These are phyloP conservation scores for Cornus controversa DNA, from an alignment of 148 eudicot genomes.

Conservation along the genomic window DNA sequence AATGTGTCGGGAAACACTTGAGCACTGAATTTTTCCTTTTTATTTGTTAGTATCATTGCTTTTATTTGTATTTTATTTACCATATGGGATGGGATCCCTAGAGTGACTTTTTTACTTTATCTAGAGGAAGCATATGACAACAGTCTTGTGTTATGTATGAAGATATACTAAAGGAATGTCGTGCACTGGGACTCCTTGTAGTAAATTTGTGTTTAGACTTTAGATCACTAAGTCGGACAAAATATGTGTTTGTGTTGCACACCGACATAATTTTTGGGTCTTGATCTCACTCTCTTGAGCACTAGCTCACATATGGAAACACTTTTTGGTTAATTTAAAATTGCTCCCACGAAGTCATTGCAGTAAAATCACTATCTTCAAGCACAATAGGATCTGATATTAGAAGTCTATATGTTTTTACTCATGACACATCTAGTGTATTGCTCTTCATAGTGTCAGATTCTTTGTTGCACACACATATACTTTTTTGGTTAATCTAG, in stretches of 20 bases:
- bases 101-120: too few relatives aligned
- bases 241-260: not conserved
- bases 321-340: not conserved
- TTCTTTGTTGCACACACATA: not conserved
- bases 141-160: too few relatives aligned
- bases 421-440: not conserved
- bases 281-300: not conserved
- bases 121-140: too few relatives aligned
- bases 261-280: not conserved
- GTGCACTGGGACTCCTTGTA: not conserved
- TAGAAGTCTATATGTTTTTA: too few relatives aligned
- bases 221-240: not conserved
- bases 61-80: too few relatives aligned
- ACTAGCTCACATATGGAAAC: not conserved
- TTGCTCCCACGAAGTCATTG: not conserved
- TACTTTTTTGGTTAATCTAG: not conserved
- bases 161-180: not conserved
- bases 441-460: not conserved
- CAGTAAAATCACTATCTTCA: not conserved
- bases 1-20: too few relatives aligned
- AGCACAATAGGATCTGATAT: not conserved
- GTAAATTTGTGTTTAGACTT: not conserved
- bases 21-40: too few relatives aligned
- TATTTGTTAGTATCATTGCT: too few relatives aligned
- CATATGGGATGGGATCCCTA: too few relatives aligned